Evolutionary conservation across 2,329 filamentous ascomycete genomes (phyloP), one percentile per base, ranked within the genome.

Genomic region (Sclerotinia spermophila): DNA sequence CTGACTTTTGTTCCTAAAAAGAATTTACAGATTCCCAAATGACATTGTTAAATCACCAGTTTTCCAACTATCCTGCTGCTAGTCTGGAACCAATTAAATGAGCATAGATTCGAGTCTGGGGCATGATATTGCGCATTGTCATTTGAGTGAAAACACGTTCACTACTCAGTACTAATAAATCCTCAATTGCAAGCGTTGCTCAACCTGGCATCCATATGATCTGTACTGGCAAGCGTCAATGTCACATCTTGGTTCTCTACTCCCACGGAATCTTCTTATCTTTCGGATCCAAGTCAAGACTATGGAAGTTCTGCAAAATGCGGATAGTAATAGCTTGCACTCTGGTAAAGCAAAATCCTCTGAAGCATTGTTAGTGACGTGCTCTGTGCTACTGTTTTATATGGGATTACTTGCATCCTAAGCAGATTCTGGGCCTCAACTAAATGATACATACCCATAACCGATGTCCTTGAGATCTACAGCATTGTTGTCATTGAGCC

Each of bases 371-470:
- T 30, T 24, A 21, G n/a, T 65, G 33, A 27, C 5, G 24, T 51
- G 61, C 13, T 56, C 19, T 56, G 7, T 15, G 7, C 53, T 21
- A 33, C 53, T 33, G 10, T 33, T 56, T 5, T 33, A 17, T 19
- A 33, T 21, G 21, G 10, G 17, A 17, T 17, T 24, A n/a, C 77
- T 72, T 74, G 75, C 33, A 77, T 73, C 92, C 92, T 0, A 95
- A 90, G 70, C 90, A 92, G 0, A 89, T 84, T 6, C 90, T 81
- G 0, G 90, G 89, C 90, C 90, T 38, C 88, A 82, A 74, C 89
- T 92, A 77, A 95, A 96, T 0, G 90, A 90, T 44, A 92, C 89
- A 71, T 92, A 93, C 0, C 91, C 92, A 80, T 93, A 92, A 58
- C 86, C 81, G 7, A 69, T 64, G 11, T 45, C 69, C 13, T 61